Base-by-base conservation (phyloP, 768 basidiomycete genomes). In the Lentinula detonsa region DNA sequence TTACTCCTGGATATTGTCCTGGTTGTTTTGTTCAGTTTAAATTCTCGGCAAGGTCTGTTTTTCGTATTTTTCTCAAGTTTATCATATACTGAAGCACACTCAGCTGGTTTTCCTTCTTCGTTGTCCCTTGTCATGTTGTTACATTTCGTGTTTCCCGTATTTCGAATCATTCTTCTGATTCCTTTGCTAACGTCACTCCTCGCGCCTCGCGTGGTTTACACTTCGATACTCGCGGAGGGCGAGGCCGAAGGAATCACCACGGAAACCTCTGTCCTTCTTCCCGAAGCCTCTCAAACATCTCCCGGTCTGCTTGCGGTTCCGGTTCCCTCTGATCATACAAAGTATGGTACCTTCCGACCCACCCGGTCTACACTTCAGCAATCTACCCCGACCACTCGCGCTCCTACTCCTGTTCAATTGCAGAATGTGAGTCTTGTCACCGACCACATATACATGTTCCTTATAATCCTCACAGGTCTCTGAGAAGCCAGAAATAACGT, bases 261-360 rank as follows among this genome's bases (percentile, higher is more conserved):
- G 6, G 75, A 75, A 23, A 81, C 85, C 0, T 81, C 79, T 23
- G 80, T 84, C 65, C 74, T 87, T 16, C 81, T 85, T 23, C 72
- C 83, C 2, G 85, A 78, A 23, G 71, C 70, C 39, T 73, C 78
- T 34, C 75, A 74, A 33, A 63, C 80, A 0, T 84, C 86, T 7
- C 76, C 82, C 2, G 82, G 83, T 31, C 77, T 87, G 46, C 77
- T 81, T 34, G 72, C 80, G 48, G 71, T 79, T 33, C 67, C 78
- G 13, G 68, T 74, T 61, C 70, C 71, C 52, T 67, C 73, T 53
- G 77, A 81, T 62, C 66, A 73, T 18, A 79, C 76, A 71, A 91
- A 90, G 70, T 93, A 93, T 69, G 91, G 91, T 15, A 92, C 91
- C 11, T 91, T 91, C 78, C 76, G 74, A 40, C 74, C 75, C 28